phyloP scores from a whole-genome alignment of 129 eudicot genomes.

The Centrapalus pauciflorus region DNA sequence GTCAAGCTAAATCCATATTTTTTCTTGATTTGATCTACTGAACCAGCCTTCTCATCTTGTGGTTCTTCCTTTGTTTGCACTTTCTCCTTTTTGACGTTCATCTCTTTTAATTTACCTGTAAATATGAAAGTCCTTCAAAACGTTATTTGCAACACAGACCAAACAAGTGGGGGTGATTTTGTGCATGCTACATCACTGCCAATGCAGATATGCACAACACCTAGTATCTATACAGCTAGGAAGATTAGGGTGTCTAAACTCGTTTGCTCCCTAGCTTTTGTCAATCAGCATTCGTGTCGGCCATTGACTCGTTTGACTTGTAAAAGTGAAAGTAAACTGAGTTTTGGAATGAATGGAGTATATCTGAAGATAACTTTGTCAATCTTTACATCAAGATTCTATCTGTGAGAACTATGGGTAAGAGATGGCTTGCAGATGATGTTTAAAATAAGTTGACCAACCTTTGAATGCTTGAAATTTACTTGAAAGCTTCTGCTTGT shows the following conservation, averaged over 20 bases:
- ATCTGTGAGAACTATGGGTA: background rate
- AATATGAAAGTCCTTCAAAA: slow-evolving; percentile 2
- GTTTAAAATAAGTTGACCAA: slow-evolving; percentile 24
- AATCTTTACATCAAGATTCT: background rate
- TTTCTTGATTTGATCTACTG: slow-evolving; percentile 92
- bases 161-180: too few relatives aligned
- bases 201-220: too few relatives aligned
- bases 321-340: too few relatives aligned
- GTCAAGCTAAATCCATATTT: slow-evolving; percentile 74
- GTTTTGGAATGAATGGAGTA: too few relatives aligned
- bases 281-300: too few relatives aligned
- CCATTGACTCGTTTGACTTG: too few relatives aligned
- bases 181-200: too few relatives aligned
- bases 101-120: slow-evolving; percentile 70
- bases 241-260: too few relatives aligned
- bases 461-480: slow-evolving; percentile 84
- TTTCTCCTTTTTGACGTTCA: slow-evolving; percentile 74
- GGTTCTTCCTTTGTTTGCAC: slow-evolving; percentile 50
- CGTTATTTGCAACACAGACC: background rate
- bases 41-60: slow-evolving; percentile 54
- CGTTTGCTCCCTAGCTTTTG: too few relatives aligned
- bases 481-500: slow-evolving; percentile 69
- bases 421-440: background rate
- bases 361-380: too few relatives aligned
- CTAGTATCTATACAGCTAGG: too few relatives aligned